Conservation (phyloP, 768 basidiomycete genomes). For the Gelatoporia subvermispora region DNA sequence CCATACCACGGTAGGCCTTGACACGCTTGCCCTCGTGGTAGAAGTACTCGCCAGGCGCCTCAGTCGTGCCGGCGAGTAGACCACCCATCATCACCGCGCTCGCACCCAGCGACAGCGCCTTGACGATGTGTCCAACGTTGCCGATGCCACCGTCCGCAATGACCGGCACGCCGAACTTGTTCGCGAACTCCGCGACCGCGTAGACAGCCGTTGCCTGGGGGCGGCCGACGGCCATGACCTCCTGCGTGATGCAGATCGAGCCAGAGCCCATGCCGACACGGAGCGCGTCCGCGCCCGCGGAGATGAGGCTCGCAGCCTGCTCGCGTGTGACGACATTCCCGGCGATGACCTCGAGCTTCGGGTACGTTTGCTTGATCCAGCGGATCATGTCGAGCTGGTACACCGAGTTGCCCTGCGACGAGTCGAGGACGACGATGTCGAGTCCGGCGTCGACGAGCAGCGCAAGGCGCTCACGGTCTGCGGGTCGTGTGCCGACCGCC, state of each 20-base stretch:
- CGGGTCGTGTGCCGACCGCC: slow-evolving; percentile 87
- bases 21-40: slow-evolving; percentile 99
- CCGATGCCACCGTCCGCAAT: slow-evolving; percentile 94
- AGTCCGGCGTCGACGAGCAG: slow-evolving; percentile 91
- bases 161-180: slow-evolving; percentile 91
- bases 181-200: slow-evolving; percentile 90
- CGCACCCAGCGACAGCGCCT: slow-evolving; percentile 91
- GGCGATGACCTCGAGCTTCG: slow-evolving; percentile 87
- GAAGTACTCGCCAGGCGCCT: slow-evolving; percentile 98
- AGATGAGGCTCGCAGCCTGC: slow-evolving; percentile 91
- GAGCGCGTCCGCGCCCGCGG: slow-evolving; percentile 92
- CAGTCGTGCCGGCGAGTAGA: slow-evolving; percentile 90
- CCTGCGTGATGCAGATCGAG: slow-evolving; percentile 99
- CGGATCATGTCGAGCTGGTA: slow-evolving; percentile 93
- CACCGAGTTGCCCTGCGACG: slow-evolving; percentile 92
- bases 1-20: slow-evolving; percentile 99
- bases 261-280: slow-evolving; percentile 98
- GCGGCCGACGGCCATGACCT: slow-evolving; percentile 97
- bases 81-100: slow-evolving; percentile 99
- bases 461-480: slow-evolving; percentile 78
- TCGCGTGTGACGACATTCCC: slow-evolving; percentile 98
- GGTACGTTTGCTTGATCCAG: slow-evolving; percentile 87
- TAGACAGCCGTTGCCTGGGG: slow-evolving; percentile 99
- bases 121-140: slow-evolving; percentile 97
- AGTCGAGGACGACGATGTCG: slow-evolving; percentile 93